Conservation (phyloP, 169 alveolate genomes). For the Plasmodium cynomolgi region DNA sequence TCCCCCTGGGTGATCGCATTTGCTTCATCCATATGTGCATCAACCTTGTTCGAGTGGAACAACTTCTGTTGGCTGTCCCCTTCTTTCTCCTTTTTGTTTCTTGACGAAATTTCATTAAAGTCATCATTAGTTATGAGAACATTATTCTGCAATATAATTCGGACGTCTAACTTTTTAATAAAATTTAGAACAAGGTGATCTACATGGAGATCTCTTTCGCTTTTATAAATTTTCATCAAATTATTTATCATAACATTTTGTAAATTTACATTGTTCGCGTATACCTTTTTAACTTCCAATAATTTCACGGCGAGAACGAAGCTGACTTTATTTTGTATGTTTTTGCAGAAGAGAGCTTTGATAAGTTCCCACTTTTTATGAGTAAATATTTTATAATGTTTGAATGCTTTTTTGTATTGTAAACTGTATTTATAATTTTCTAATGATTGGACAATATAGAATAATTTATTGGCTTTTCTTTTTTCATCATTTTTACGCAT, state of each 20-base stretch:
- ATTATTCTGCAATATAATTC: conserved; percentile 50
- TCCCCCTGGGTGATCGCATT: neutral
- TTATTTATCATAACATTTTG: conserved; percentile 70
- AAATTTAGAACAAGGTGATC: conserved; percentile 26
- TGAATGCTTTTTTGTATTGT: conserved; percentile 43
- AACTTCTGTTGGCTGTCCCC: neutral
- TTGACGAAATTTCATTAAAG: conserved; percentile 16
- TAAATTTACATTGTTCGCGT: conserved; percentile 13
- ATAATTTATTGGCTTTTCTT: conserved; percentile 17
- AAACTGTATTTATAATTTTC: conserved; percentile 40
- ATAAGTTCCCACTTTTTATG: conserved; percentile 52
- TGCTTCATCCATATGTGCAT: neutral
- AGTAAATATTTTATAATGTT: conserved; percentile 32
- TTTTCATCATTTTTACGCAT: conserved; percentile 7
- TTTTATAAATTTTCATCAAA: conserved; percentile 65
- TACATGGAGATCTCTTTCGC: conserved; percentile 49
- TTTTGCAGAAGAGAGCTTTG: conserved; percentile 41
- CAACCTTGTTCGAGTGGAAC: neutral
- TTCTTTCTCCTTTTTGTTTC: neutral
- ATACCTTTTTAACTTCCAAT: conserved; percentile 51
- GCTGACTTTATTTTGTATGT: conserved; percentile 28
- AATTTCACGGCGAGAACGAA: conserved; percentile 69
- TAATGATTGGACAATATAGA: conserved; percentile 40
- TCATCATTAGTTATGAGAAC: conserved; percentile 49
- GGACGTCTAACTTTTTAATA: conserved; percentile 49